Base-by-base conservation (phyloP, 257 asterid genomes). In the Solanum raphanifolium region DNA sequence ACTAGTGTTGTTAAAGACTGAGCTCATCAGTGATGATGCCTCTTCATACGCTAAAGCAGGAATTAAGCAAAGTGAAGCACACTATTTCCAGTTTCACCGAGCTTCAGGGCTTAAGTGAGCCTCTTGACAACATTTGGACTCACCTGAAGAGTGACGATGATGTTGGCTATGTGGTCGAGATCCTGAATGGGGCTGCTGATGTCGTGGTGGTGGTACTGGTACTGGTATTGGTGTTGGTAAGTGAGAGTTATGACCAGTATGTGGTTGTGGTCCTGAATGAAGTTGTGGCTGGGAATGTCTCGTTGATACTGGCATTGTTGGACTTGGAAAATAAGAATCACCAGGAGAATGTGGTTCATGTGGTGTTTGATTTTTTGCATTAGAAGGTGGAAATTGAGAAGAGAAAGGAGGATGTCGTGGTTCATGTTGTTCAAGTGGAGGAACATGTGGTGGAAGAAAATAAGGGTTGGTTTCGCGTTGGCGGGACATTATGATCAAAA, bases 401-500 rank as follows among this genome's bases (percentile, higher is more conserved):
- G 65, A 29, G 84, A 18, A 7, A 6, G 87, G 85, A n/a, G 72
- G 83, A 52, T 85, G 46, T n/a, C 34, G 87, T 38, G 82, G 9
- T 39, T 85, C 87, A 32, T 34, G 87, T 58, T 84, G 79, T 72
- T 72, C 87, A 32, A 65, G 87, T 4, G 76, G 73, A 62, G 86
- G 86, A 83, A 36, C 87, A 74, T 31, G 65, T 8, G 83, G 68
- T 52, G 92, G 87, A 73, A 13, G 34, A 84, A 92, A 92, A 87
- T 92, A 92, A 32, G 94, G 94, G 82, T 92, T 92, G 85, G 84
- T 79, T 5, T 92, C 94, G 2, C 38, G 87, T 29, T 83, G 89
- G 12, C 46, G 23, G 25, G 34, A 29, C 94, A 88, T 90, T 69
- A 88, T 21, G 85, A 83, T 38, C 65, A 62, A 20, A 32, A 16